These are phyloP conservation scores for Alternaria dauci DNA, from an alignment of 2,329 filamentous ascomycete species.

Conservation along the genomic window DNA sequence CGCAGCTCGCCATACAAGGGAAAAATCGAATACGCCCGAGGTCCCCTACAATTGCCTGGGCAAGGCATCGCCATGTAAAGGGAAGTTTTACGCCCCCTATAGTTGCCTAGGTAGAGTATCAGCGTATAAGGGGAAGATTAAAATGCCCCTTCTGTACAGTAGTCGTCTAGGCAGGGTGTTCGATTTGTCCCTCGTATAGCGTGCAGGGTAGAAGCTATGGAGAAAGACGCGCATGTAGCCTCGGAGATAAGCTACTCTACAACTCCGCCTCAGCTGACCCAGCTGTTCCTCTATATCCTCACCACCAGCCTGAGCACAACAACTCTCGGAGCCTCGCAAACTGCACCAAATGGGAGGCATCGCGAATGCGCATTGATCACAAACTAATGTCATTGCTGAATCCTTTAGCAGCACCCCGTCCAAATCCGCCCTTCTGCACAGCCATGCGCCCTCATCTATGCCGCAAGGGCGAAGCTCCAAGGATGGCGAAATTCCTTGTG, in stretches of 20 bases:
- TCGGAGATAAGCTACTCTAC: neutral
- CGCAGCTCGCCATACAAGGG: no score
- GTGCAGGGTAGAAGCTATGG: neutral
- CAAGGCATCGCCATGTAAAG: no score
- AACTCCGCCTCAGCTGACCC: neutral
- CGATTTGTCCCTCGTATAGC: no score
- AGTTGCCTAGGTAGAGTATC: no score
- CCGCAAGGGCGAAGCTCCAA: neutral
- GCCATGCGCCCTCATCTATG: constrained; percentile 3
- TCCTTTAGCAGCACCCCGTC: neutral
- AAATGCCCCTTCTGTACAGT: no score
- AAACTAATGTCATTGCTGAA: neutral
- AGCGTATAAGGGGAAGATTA: no score
- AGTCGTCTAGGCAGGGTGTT: no score
- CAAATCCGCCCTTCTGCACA: constrained; percentile 8
- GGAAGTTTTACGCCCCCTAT: no score
- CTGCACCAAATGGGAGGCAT: neutral
- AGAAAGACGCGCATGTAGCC: neutral
- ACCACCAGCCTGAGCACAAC: neutral
- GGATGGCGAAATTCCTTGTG: neutral
- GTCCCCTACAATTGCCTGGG: no score
- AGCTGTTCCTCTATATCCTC: neutral
- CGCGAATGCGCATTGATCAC: neutral
- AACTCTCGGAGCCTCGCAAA: neutral
- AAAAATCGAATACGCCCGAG: no score